Base-by-base conservation (phyloP, 2,329 filamentous ascomycete genomes). In the Sarocladium oryzae region DNA sequence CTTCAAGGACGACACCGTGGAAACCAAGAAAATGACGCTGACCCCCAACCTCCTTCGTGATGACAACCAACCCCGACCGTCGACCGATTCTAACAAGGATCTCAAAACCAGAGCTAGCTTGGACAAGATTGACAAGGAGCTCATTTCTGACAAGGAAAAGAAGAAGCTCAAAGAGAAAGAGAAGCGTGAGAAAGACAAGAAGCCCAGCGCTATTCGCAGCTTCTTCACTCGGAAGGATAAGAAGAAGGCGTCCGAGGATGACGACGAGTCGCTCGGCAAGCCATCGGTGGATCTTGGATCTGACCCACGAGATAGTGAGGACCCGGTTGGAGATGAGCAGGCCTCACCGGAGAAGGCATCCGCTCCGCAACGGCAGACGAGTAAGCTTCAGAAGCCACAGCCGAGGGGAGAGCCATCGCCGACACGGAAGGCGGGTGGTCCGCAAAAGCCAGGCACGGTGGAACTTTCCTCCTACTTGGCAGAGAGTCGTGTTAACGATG, bases 21-120 rank as follows among this genome's bases (percentile, higher is more conserved):
- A 97, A 68, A 96, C 93, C 2, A 90, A 95, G 68, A 97, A 97
- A 72, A 97, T 99, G 58, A 95, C 91, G 0, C 79, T 99, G 40
- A 99, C 93, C 3, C 93, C 93, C 1, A 95, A 95, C 59, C 71
- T 99, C 50, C 73, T 97, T 36, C 84, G 92, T 37, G 92, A 97
- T 58, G 91, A 96, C 58, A 77, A 74, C 56, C 69, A 74, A 36
- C 54, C 78, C 71, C 66, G 75, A 71, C 66, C 92, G 76, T 70
- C 69, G 2, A 63, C 62, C 10, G 69, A 72, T 20, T 70, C 68
- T 2, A 20, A 24, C 16, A 71, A 70, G 57, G 82, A 75, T 59
- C 61, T 64, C 53, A 81, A 78, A 66, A 71, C 77, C 51, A 76
- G 81, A 49, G 73, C 79, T 49, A 95, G 88, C 63, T 73, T 95